Percentiles rank a stretch among this genome's conserved stretches.
Evolutionary conservation across 2,329 filamentous ascomycete species (phyloP).

Genomic region (Gaeumannomyces sp.): DNA sequence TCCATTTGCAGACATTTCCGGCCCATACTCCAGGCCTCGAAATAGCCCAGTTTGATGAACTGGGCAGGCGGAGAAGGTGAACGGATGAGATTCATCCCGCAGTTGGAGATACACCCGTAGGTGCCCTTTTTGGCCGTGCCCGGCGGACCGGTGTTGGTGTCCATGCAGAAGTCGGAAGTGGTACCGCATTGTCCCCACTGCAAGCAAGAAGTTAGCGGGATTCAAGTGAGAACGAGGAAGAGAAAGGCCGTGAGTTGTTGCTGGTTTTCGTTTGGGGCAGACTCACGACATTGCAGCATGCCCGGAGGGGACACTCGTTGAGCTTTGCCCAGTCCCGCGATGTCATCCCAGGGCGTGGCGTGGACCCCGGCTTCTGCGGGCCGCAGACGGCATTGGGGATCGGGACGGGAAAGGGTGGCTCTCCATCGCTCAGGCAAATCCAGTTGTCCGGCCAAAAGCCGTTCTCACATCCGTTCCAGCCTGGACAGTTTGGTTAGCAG

Average conservation of each 20-base stretch:
- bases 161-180: slow-evolving; percentile 36
- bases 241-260: neutral
- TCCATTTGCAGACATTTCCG: slow-evolving; percentile 26
- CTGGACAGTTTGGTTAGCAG: neutral
- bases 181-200: slow-evolving; percentile 39
- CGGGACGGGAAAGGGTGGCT: slow-evolving; percentile 26
- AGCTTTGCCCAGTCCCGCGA: neutral
- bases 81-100: slow-evolving; percentile 2
- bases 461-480: slow-evolving; percentile 26
- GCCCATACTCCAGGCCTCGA: slow-evolving; percentile 26
- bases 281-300: slow-evolving; percentile 23
- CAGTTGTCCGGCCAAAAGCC: slow-evolving; percentile 20
- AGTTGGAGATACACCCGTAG: slow-evolving; percentile 7
- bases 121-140: slow-evolving; percentile 25
- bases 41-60: slow-evolving; percentile 26
- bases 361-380: slow-evolving; percentile 23
- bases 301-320: slow-evolving; percentile 23
- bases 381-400: slow-evolving; percentile 28
- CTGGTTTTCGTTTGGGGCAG: neutral
- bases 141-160: slow-evolving; percentile 18
- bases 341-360: slow-evolving; percentile 7
- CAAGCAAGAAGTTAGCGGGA: neutral
- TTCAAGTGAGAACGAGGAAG: neutral
- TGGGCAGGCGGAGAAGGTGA: neutral
- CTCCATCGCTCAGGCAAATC: slow-evolving; percentile 30